These are phyloP conservation scores for Neocucurbitaria cava DNA, from an alignment of 2,329 filamentous ascomycete genomes.

Conservation along the genomic window DNA sequence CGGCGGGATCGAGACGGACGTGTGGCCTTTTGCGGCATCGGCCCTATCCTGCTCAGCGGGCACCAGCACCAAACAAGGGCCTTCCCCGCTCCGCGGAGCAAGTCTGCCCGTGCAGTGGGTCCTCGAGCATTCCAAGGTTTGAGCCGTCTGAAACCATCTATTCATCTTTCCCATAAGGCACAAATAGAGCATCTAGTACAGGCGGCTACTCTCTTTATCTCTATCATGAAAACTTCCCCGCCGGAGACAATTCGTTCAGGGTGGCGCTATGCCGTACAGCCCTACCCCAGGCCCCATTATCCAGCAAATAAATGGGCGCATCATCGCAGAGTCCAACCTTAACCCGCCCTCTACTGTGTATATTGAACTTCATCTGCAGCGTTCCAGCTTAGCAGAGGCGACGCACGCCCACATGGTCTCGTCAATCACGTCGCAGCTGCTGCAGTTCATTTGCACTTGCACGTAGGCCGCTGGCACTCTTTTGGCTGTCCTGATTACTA, in stretches of 20 bases:
- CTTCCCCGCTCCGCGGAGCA: constrained; percentile 11
- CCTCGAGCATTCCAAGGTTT: constrained; percentile 4
- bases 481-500: not conserved
- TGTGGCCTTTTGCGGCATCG: constrained; percentile 11
- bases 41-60: constrained; percentile 11
- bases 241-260: not conserved
- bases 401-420: constrained; percentile 15
- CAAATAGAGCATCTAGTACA: not conserved
- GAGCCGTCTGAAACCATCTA: not conserved
- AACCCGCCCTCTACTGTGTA: constrained; percentile 9
- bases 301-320: constrained; percentile 12
- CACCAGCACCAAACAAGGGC: constrained; percentile 14
- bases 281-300: constrained; percentile 5
- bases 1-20: constrained; percentile 18
- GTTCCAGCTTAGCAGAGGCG: constrained; percentile 13
- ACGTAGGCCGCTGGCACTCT: not conserved
- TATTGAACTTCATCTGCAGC: constrained; percentile 18
- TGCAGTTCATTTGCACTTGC: not conserved
- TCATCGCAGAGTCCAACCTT: not conserved
- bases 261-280: constrained; percentile 1
- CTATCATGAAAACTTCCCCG: not conserved
- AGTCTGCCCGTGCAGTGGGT: constrained; percentile 4
- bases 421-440: constrained; percentile 12
- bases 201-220: not conserved
- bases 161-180: not conserved